Conservation (phyloP, 495 filamentous ascomycete species). For the Neurospora sp. region DNA sequence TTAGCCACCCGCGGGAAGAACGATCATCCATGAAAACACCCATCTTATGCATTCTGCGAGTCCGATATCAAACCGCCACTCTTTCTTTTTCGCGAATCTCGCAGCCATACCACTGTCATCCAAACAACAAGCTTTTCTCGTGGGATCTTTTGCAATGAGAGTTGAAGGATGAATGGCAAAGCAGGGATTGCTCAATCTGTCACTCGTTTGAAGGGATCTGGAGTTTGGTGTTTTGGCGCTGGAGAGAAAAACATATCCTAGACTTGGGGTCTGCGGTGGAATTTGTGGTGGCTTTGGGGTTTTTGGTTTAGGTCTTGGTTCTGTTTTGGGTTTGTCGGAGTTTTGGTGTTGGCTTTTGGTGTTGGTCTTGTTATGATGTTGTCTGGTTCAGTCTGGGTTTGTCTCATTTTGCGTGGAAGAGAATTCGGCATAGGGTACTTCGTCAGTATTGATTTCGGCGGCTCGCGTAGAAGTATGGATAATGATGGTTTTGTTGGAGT, state of each 20-base stretch:
- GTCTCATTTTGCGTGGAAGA: background rate
- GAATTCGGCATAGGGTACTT: background rate
- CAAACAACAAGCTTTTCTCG: background rate
- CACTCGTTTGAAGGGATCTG: background rate
- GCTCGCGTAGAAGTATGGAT: background rate
- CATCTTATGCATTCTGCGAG: background rate
- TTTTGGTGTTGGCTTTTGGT: background rate
- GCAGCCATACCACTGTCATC: background rate
- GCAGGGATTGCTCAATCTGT: background rate
- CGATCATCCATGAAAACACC: background rate
- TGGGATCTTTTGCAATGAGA: background rate
- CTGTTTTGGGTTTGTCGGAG: background rate
- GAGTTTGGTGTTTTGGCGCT: background rate
- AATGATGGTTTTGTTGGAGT: background rate
- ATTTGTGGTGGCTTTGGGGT: background rate
- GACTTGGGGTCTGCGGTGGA: background rate
- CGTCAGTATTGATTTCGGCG: background rate
- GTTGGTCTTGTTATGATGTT: background rate
- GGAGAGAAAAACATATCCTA: background rate
- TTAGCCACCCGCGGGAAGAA: slow-evolving; percentile 1
- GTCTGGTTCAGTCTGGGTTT: background rate
- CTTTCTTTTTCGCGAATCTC: background rate
- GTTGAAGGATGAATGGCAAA: background rate
- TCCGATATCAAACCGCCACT: background rate
- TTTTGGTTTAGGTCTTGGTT: background rate